phyloP scores from a whole-genome alignment of 176 grass and related monocot genomes.

The Juncus effusus region DNA sequence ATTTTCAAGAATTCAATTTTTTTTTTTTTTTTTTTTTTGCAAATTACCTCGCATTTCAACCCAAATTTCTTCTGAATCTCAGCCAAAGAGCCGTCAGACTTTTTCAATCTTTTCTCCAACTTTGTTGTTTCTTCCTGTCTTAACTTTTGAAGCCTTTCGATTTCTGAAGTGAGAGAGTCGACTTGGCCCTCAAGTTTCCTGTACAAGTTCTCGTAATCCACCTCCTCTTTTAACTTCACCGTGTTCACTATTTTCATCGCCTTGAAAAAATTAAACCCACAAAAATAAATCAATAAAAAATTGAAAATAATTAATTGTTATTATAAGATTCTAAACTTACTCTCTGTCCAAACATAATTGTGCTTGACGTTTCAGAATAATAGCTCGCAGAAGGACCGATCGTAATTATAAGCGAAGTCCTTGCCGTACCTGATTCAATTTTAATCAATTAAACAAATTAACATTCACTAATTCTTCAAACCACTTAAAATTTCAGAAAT shows the following conservation, averaged over 20 bases:
- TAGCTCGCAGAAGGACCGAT: constrained; percentile 79
- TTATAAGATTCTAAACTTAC: constrained; percentile 48
- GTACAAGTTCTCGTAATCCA: constrained; percentile 88
- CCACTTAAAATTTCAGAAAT: too few relatives aligned
- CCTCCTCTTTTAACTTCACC: constrained; percentile 83
- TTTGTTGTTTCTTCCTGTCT: constrained; percentile 57
- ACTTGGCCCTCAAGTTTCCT: constrained; percentile 73
- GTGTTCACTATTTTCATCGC: constrained; percentile 97
- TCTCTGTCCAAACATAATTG: constrained; percentile 88
- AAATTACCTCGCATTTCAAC: constrained; percentile 52
- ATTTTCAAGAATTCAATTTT: constrained; percentile 6
- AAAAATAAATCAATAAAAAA: constrained; percentile 4
- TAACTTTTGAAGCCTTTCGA: constrained; percentile 84
- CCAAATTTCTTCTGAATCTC: constrained; percentile 48
- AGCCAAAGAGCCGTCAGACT: constrained; percentile 44
- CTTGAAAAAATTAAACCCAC: constrained; percentile 45
- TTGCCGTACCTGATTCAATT: constrained; percentile 64
- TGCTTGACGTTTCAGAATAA: constrained; percentile 97
- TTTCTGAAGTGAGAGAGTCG: constrained; percentile 86
- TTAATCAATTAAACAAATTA: constrained; percentile 1
- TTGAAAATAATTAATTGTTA: background rate
- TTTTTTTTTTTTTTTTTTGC: too few relatives aligned
- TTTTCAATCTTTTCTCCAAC: constrained; percentile 56
- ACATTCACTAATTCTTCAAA: background rate
- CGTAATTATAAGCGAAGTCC: constrained; percentile 91